Percentiles rank a stretch among this genome's conserved stretches.
phyloP scores from a whole-genome alignment of 2,329 filamentous ascomycete genomes.

The Beauveria caledonica region DNA sequence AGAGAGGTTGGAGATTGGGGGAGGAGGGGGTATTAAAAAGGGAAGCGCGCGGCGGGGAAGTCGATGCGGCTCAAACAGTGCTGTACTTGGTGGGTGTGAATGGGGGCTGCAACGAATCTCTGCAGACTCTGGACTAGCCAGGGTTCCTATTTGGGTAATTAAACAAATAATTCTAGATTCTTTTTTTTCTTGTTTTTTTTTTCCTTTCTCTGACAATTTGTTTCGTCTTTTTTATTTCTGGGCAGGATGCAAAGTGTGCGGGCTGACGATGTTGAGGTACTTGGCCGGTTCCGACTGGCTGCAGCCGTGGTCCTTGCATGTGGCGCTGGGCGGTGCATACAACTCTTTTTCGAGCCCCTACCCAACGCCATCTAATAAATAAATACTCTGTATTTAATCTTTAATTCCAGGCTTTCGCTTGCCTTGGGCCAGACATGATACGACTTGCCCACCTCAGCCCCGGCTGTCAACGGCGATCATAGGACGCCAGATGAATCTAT shows the following conservation, averaged over 20 bases:
- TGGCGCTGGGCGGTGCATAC: background rate
- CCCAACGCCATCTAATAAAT: too few species aligned
- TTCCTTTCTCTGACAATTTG: background rate
- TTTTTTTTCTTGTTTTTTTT: background rate
- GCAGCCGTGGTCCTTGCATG: background rate
- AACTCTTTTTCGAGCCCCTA: background rate
- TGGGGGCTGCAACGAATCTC: background rate
- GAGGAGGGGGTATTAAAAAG: background rate
- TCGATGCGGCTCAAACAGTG: conserved; percentile 4
- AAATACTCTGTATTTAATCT: too few species aligned
- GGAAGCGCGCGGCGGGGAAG: background rate
- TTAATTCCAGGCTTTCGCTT: too few species aligned
- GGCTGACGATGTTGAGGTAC: conserved; percentile 2
- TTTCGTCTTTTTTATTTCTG: background rate
- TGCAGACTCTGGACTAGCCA: background rate
- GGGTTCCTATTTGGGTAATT: background rate
- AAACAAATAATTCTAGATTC: background rate
- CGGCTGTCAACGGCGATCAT: background rate
- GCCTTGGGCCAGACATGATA: background rate
- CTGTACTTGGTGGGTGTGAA: background rate
- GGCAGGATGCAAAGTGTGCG: background rate
- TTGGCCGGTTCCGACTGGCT: background rate
- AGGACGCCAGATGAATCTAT: background rate
- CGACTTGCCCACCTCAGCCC: background rate
- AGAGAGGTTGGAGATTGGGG: background rate